phyloP scores from a whole-genome alignment of 441 rosid genomes.

The Flueggea neowawraea region DNA sequence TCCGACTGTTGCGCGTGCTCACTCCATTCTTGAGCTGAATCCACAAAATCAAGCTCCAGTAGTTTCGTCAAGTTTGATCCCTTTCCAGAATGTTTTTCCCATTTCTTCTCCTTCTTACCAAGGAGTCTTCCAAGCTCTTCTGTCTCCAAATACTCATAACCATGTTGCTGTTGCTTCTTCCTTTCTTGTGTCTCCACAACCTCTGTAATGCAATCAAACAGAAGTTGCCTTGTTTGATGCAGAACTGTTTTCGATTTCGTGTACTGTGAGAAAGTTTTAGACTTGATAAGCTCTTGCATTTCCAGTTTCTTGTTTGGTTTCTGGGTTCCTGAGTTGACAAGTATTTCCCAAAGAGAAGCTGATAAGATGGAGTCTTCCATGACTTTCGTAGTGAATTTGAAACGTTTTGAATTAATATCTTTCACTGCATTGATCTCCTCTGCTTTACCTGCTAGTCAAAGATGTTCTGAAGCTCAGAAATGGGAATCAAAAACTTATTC shows the following conservation, averaged over 20 bases:
- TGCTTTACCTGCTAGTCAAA: slow-evolving; percentile 5
- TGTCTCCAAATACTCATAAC: slow-evolving; percentile 11
- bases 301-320: slow-evolving; percentile 16
- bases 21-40: slow-evolving; percentile 37
- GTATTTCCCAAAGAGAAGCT: slow-evolving; percentile 31
- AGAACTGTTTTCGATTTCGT: slow-evolving; percentile 26
- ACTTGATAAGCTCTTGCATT: slow-evolving; percentile 15
- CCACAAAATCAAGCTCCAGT: slow-evolving; percentile 22
- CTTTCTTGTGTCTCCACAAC: slow-evolving; percentile 21
- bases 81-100: slow-evolving; percentile 21
- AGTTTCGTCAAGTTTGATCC: slow-evolving; percentile 19
- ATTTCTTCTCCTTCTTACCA: slow-evolving; percentile 21
- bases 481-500: slow-evolving; percentile 9
- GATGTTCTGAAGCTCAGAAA: neutral
- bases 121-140: slow-evolving; percentile 24
- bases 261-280: slow-evolving; percentile 3
- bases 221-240: slow-evolving; percentile 46
- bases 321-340: slow-evolving; percentile 16
- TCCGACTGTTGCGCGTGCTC: slow-evolving; percentile 16
- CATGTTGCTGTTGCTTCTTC: slow-evolving; percentile 7
- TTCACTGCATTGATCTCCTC: slow-evolving; percentile 10
- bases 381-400: slow-evolving; percentile 16
- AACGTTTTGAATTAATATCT: slow-evolving; percentile 12
- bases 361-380: slow-evolving; percentile 32
- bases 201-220: slow-evolving; percentile 38